Conservation (phyloP, 768 basidiomycete genomes). For the Austroboletus eburneus region DNA sequence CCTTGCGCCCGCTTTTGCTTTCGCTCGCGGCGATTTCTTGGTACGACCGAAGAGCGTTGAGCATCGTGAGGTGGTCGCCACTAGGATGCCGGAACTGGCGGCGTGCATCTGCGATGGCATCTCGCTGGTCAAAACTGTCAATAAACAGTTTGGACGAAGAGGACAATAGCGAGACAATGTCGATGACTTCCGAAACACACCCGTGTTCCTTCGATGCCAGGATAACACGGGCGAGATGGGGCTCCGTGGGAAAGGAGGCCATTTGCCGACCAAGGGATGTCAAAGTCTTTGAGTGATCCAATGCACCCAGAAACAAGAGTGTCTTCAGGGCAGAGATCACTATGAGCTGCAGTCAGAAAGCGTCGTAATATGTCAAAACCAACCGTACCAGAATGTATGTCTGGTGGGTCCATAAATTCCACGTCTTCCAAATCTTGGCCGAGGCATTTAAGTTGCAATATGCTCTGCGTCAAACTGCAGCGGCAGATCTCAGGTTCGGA, state of each 20-base stretch:
- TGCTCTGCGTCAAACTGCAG: slow-evolving; percentile 75
- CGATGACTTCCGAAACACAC: slow-evolving; percentile 76
- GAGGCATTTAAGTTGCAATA: slow-evolving; percentile 83
- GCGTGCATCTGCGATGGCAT: slow-evolving; percentile 64
- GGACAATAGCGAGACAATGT: slow-evolving; percentile 81
- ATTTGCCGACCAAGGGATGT: slow-evolving; percentile 78
- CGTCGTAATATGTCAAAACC: no score
- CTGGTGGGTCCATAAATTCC: slow-evolving; percentile 87
- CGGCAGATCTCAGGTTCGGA: slow-evolving; percentile 89
- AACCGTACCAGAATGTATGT: slow-evolving; percentile 63
- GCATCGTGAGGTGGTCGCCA: slow-evolving; percentile 88
- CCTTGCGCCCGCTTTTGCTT: slow-evolving; percentile 44
- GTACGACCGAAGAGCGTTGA: slow-evolving; percentile 83
- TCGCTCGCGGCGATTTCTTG: slow-evolving; percentile 56
- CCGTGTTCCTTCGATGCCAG: slow-evolving; percentile 69
- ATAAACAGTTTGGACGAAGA: slow-evolving; percentile 78
- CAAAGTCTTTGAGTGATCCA: slow-evolving; percentile 60
- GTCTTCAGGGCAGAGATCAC: slow-evolving; percentile 63
- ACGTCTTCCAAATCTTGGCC: slow-evolving; percentile 76
- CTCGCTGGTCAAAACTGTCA: slow-evolving; percentile 71
- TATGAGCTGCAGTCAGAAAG: slow-evolving; percentile 23
- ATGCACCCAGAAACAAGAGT: slow-evolving; percentile 76
- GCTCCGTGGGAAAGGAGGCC: slow-evolving; percentile 92
- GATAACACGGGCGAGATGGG: slow-evolving; percentile 71
- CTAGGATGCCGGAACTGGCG: slow-evolving; percentile 75